Percentiles rank a stretch among this genome's conserved stretches.
Conservation (phyloP, 106 monocot species). For the Agapanthus africanus region DNA sequence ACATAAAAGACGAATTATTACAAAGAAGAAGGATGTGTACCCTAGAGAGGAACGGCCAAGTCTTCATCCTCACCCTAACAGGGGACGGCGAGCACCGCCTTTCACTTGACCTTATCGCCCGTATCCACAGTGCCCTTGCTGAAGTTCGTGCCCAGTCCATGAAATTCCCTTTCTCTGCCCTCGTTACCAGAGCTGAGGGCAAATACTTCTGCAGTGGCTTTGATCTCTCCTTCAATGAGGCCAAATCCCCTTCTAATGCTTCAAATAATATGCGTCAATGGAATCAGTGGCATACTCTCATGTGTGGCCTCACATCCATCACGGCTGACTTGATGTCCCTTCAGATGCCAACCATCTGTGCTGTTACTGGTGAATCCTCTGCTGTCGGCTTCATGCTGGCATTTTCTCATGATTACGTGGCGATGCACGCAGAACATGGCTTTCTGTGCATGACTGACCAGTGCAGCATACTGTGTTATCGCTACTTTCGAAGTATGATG, state of each 20-base stretch:
- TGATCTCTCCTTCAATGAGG: not conserved
- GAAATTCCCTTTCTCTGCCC: conserved; percentile 19
- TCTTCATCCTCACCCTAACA: conserved; percentile 11
- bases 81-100: conserved; percentile 7
- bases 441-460: conserved; percentile 39
- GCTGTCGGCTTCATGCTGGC: conserved; percentile 8
- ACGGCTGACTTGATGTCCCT: conserved; percentile 1
- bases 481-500: conserved; percentile 35
- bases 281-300: not conserved
- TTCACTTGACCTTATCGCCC: not conserved
- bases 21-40: not conserved
- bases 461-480: conserved; percentile 32
- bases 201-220: conserved; percentile 60
- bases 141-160: not conserved
- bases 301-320: not conserved
- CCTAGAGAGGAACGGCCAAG: not conserved
- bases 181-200: conserved; percentile 66
- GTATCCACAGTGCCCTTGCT: not conserved
- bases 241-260: not conserved
- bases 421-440: conserved; percentile 5
- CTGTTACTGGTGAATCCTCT: conserved; percentile 1
- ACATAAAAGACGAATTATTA: too few relatives aligned
- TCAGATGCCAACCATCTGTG: conserved; percentile 3
- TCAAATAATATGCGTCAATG: too few relatives aligned
- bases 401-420: conserved; percentile 13